These are phyloP conservation scores for Begonia masoniana DNA, from an alignment of 306 rosid genomes.

Conservation along the genomic window DNA sequence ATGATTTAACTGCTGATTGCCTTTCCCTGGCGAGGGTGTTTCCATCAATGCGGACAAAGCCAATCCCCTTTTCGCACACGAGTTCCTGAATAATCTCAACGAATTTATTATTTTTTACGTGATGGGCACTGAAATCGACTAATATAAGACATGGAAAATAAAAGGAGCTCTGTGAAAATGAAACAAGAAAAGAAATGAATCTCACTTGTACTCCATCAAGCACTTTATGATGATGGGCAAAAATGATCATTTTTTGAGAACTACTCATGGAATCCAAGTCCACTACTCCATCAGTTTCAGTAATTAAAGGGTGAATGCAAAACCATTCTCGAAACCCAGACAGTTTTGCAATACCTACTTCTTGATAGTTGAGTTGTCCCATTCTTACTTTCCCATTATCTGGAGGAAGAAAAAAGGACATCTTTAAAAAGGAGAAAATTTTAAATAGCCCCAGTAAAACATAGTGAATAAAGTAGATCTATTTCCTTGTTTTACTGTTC, in stretches of 20 bases:
- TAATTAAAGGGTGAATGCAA: conserved; percentile 66
- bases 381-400: conserved; percentile 14
- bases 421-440: neutral
- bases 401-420: conserved; percentile 8
- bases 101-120: too few species aligned
- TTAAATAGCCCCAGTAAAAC: neutral
- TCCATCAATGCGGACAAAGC: conserved; percentile 89
- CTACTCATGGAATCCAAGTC: conserved; percentile 23
- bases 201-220: conserved; percentile 84
- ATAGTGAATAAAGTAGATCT: too few species aligned
- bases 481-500: too few species aligned
- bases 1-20: conserved; percentile 63
- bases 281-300: conserved; percentile 33
- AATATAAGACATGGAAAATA: neutral
- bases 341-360: conserved; percentile 83
- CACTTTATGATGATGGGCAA: conserved; percentile 91
- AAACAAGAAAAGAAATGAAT: neutral
- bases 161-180: neutral
- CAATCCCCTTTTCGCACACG: conserved; percentile 59
- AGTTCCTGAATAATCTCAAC: conserved; percentile 41
- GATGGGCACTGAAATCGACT: neutral
- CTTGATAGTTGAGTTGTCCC: conserved; percentile 62
- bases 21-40: conserved; percentile 77
- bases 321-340: conserved; percentile 88
- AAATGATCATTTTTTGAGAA: conserved; percentile 74